Conservation (phyloP, 768 basidiomycete genomes). For the Boletus subparvulus region DNA sequence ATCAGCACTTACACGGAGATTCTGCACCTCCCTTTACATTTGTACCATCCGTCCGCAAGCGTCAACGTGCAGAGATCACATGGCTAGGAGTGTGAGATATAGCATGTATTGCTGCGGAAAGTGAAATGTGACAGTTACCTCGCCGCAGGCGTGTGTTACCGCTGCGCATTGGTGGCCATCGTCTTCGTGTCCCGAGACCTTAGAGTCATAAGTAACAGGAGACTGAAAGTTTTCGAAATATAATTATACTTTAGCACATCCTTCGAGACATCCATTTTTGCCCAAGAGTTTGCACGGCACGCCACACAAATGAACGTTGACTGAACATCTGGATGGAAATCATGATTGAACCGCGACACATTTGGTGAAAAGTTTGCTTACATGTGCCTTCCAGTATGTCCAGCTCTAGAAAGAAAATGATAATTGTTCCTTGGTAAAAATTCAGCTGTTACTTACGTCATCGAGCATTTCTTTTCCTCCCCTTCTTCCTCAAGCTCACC, state of each 20-base stretch:
- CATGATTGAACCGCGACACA: background rate
- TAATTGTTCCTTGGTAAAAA: background rate
- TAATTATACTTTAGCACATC: slow-evolving; percentile 49
- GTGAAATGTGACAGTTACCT: slow-evolving; percentile 4
- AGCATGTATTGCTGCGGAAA: background rate
- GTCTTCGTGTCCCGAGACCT: slow-evolving; percentile 49
- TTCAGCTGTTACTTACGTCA: slow-evolving; percentile 38
- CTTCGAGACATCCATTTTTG: slow-evolving; percentile 50
- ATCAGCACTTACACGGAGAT: slow-evolving; percentile 38
- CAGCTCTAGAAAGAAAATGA: slow-evolving; percentile 40
- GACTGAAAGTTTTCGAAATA: background rate
- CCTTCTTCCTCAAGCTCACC: slow-evolving; percentile 19
- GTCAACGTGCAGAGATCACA: slow-evolving; percentile 39
- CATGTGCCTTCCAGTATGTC: slow-evolving; percentile 56
- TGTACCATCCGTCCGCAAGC: slow-evolving; percentile 29
- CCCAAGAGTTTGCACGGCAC: slow-evolving; percentile 45
- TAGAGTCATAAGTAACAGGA: background rate
- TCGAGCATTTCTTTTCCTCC: slow-evolving; percentile 38
- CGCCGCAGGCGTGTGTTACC: slow-evolving; percentile 51
- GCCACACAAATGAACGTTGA: slow-evolving; percentile 55
- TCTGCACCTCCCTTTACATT: slow-evolving; percentile 44
- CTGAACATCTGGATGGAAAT: slow-evolving; percentile 44
- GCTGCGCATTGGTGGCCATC: slow-evolving; percentile 55
- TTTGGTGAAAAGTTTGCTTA: slow-evolving; percentile 30
- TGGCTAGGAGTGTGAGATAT: slow-evolving; percentile 31